Base-by-base conservation (phyloP, 176 grass and related monocot species). In the Musa acuminata region DNA sequence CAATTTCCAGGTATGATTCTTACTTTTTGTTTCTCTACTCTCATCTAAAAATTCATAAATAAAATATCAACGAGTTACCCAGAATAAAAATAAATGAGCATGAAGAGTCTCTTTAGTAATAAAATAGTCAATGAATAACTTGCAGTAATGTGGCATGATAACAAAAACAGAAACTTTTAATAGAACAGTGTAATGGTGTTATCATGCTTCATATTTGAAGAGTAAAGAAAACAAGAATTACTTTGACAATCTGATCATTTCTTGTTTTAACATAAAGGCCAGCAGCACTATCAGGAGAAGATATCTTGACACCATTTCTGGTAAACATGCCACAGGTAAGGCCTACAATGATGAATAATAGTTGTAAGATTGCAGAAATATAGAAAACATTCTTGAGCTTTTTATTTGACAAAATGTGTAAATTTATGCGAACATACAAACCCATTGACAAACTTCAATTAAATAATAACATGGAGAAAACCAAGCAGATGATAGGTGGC, bases 301-400 rank as follows among this genome's bases (percentile, higher is more conserved):
- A 78, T 43, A 98, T 80, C 78, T 91, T 84, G 75, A 62, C 4
- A 55, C 81, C 92, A 84, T 89, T 63, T 84, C 81, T 93, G 69
- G 49, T 93, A 87, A 93, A 98, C 80, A 93, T 86, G 50, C 90
- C 94, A 87, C 82, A 89, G 50, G 94, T 89, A 81, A 98, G 94
- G 52, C 90, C 90, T 98, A 75, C 65, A 92, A 82, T 53, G 49
- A 67, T 19, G 67, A 62, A 54, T 13, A 1, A 50, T 11, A 51
- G 27, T 9, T 5, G 22, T 65, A 70, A 60, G 57, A 60, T 11
- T 70, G 51, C 13, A 50, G n/a, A 70, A 70, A 11, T 12, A 65
- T 26, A 26, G 9, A 48, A 10, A 70, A 70, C 17, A 48, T 51
- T 50, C 17, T 51, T 51, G 43, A 51, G 43, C 35, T 70, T 50